These are phyloP conservation scores for Alectoria sarmentosa DNA, from an alignment of 495 filamentous ascomycete species.

Conservation along the genomic window DNA sequence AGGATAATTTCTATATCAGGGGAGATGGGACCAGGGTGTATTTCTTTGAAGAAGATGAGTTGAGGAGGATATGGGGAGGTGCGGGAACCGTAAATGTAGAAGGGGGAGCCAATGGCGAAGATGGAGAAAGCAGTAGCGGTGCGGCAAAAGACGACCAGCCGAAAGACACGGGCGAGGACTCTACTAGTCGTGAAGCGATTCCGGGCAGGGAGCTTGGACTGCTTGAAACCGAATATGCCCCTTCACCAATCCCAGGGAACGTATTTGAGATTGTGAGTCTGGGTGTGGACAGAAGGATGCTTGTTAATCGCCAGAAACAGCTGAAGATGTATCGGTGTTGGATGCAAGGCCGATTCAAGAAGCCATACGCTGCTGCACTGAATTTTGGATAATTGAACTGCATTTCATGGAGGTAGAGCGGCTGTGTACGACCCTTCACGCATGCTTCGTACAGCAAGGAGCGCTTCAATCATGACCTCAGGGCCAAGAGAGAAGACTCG, in stretches of 20 bases:
- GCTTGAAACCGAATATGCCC: constrained; percentile 5
- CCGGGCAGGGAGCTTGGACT: constrained; percentile 31
- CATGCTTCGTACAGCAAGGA: neutral
- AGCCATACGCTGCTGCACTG: constrained; percentile 37
- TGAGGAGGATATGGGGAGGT: constrained; percentile 71
- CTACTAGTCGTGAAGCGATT: neutral
- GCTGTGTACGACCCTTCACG: constrained; percentile 6
- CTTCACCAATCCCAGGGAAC: neutral
- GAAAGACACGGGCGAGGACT: neutral
- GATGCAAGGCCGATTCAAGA: constrained; percentile 87
- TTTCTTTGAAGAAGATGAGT: constrained; percentile 85
- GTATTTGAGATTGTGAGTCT: constrained; percentile 66
- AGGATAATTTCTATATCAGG: constrained; percentile 93
- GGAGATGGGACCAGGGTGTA: constrained; percentile 96
- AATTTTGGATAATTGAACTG: neutral
- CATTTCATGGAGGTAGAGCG: neutral
- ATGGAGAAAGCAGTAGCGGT: neutral
- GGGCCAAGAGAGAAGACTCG: neutral
- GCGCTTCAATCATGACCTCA: neutral
- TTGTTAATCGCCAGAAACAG: constrained; percentile 84
- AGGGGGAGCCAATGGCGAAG: constrained; percentile 15
- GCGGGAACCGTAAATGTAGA: constrained; percentile 22
- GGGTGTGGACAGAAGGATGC: constrained; percentile 74
- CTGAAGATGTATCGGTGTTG: constrained; percentile 97
- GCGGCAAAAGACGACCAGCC: neutral